phyloP scores from a whole-genome alignment of 2,329 filamentous ascomycete genomes.

The Endothia cerciana region DNA sequence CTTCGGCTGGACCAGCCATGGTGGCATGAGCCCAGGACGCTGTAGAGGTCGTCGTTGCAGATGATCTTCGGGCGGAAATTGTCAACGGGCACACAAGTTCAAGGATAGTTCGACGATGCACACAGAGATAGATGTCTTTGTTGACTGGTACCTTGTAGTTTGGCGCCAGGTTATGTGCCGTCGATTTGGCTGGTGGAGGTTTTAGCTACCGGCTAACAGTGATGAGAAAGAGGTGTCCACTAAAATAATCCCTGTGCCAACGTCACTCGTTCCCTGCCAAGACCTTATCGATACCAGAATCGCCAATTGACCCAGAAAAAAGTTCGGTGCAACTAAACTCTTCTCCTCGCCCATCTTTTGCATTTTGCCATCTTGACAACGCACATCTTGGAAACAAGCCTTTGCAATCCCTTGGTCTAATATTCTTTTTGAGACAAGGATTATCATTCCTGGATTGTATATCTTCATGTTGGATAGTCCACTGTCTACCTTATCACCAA shows the following conservation, averaged over 20 bases:
- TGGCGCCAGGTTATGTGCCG: background rate
- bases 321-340: slow-evolving; percentile 11
- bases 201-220: background rate
- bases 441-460: background rate
- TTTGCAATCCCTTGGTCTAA: background rate
- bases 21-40: background rate
- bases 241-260: slow-evolving; percentile 10
- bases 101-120: background rate
- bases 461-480: too few species aligned
- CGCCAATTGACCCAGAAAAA: slow-evolving; percentile 8
- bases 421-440: background rate
- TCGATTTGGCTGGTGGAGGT: background rate
- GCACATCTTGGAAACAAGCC: background rate
- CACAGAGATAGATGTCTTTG: background rate
- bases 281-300: slow-evolving; percentile 15
- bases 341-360: background rate
- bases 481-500: background rate
- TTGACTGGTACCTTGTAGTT: background rate
- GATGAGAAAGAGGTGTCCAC: slow-evolving; percentile 3
- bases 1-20: slow-evolving; percentile 30
- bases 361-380: background rate
- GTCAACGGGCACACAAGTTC: background rate
- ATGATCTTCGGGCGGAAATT: background rate
- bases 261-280: slow-evolving; percentile 14
- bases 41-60: background rate